A percentile compares a stretch with the other conserved stretches of the same genome.
phyloP scores from a whole-genome alignment of 176 grass and related monocot genomes.

The Oropetium thomaeum region DNA sequence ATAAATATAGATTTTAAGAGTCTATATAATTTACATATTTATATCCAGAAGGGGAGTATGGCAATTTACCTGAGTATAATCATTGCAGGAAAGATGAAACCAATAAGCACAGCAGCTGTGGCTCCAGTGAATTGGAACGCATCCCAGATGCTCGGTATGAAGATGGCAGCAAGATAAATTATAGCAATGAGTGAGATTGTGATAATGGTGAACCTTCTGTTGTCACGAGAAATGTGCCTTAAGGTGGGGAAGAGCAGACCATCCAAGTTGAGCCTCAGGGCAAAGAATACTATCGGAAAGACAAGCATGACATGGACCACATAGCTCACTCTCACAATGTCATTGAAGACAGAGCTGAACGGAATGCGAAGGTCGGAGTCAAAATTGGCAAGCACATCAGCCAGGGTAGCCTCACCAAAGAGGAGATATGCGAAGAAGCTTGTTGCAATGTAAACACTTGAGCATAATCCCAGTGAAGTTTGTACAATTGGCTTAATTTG shows the following conservation, averaged over 20 bases:
- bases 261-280: constrained; percentile 77
- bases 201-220: constrained; percentile 57
- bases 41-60: neutral
- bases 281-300: constrained; percentile 90
- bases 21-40: neutral
- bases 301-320: constrained; percentile 87
- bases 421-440: constrained; percentile 85
- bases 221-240: constrained; percentile 51
- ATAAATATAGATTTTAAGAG: neutral
- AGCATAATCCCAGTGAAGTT: constrained; percentile 77
- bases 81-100: constrained; percentile 87
- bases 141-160: constrained; percentile 92
- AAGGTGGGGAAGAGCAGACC: constrained; percentile 69
- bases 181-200: constrained; percentile 52
- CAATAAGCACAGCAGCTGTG: constrained; percentile 68
- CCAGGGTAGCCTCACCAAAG: constrained; percentile 72
- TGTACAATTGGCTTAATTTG: constrained; percentile 68
- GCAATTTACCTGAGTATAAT: constrained; percentile 63
- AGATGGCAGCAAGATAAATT: constrained; percentile 69
- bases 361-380: constrained; percentile 67
- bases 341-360: constrained; percentile 64
- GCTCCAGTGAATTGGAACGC: constrained; percentile 88
- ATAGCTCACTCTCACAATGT: constrained; percentile 84
- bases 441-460: constrained; percentile 70
- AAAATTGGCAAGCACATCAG: constrained; percentile 87